Percentiles rank a stretch among this genome's conserved stretches.
phyloP scores from a whole-genome alignment of 139 green algal species.

The Mychonastes homosphaera region DNA sequence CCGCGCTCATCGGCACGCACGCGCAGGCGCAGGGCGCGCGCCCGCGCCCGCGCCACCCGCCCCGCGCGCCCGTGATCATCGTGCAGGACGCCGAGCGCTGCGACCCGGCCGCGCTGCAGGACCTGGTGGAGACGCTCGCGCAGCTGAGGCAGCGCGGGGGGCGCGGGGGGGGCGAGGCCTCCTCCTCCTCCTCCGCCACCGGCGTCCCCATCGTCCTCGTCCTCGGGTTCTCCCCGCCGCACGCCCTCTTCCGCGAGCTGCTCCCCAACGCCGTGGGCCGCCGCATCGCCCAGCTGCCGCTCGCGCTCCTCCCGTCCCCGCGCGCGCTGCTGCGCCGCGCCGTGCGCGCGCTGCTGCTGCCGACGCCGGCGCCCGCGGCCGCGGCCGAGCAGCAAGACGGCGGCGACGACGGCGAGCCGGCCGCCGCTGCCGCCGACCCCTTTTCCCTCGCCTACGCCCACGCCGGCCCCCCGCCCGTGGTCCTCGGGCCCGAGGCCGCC shows the following conservation, averaged over 20 bases:
- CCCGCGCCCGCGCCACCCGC: too few species aligned
- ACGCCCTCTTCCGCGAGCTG: constrained; percentile 9
- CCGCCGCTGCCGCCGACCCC: background rate
- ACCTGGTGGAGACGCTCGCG: constrained; percentile 13
- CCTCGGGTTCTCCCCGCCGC: constrained; percentile 6
- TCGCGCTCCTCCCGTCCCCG: background rate
- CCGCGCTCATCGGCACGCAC: too few species aligned
- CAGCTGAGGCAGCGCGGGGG: constrained; percentile 2
- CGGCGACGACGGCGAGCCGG: constrained; percentile 6
- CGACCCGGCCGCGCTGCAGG: constrained; percentile 11
- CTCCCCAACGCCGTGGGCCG: constrained; percentile 10
- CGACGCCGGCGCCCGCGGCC: constrained; percentile 4
- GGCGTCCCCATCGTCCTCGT: constrained; percentile 10
- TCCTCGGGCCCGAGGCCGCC: too few species aligned
- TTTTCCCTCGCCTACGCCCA: background rate
- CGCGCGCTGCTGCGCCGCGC: background rate
- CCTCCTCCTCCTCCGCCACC: background rate
- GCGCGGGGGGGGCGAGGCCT: background rate
- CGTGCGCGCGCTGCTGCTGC: constrained; percentile 1
- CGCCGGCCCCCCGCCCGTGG: background rate
- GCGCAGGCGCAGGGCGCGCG: too few species aligned
- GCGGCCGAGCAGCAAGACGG: background rate
- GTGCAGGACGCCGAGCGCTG: constrained; percentile 9
- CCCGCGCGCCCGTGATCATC: constrained; percentile 15
- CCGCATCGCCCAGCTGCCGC: background rate